Evolutionary conservation across 2,329 filamentous ascomycete genomes (phyloP), one percentile per base, ranked within the genome.

Genomic region (Nemania diffusa): DNA sequence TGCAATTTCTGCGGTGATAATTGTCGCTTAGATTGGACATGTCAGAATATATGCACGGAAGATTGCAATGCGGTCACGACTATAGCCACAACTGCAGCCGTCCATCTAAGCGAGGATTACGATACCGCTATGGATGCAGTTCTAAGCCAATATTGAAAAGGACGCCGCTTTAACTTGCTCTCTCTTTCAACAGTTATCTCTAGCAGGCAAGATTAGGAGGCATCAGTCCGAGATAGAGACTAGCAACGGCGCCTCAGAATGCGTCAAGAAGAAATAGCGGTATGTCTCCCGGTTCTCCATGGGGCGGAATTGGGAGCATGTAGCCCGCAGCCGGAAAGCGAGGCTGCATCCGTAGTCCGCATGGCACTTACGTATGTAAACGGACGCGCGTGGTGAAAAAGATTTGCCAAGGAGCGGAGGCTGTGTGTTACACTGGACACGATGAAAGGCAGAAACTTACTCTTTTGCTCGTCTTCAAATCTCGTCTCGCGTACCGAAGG

Each of bases 401-500:
- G n/a, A 7, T 2, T 53, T 53, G 29, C n/a, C 32, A 8, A 50
- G 26, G 53, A 51, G 50, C 29, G n/a, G 37, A 9, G 5, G 29
- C 29, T 32, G 29, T 32, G 29, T 9, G 9, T 27, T 29, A n/a
- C 22, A 29, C 34, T 42, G 29, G 17, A 34, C 24, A 57, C 51
- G 46, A 53, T n/a, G n/a, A 52, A 20, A 32, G 44, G n/a, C 13
- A 26, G n/a, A 29, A 24, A 22, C 20, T 32, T 7, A 26, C 44
- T 24, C 8, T 46, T 40, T 13, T 53, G 17, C 32, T 56, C 11
- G 11, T 27, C 29, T 40, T 42, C 27, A n/a, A 64, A 64, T 56
- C 20, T 57, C 17, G 29, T 50, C 48, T 61, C 62, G 62, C 57
- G 61, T 48, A 61, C 61, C 57, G 60, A 67, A 57, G 44, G 51